Evolutionary conservation across 495 filamentous ascomycete species (phyloP).

Genomic region (Aspergillus leporis): DNA sequence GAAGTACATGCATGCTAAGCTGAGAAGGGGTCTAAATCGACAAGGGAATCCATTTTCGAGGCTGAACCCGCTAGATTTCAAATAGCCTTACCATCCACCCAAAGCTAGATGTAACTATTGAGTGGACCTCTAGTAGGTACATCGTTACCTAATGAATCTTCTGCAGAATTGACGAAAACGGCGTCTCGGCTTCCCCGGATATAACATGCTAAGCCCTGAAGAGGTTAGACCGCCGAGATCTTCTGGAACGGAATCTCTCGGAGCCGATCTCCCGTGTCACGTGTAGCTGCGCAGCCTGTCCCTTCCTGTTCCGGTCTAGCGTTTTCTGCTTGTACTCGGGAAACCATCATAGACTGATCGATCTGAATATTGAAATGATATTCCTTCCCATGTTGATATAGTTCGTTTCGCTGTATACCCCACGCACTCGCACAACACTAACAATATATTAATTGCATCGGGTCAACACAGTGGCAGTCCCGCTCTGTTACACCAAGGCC

Average conservation of each 20-base stretch:
- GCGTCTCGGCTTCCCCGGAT: neutral
- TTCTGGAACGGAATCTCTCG: slow-evolving; percentile 8
- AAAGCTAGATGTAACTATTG: too few species aligned
- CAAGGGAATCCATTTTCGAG: too few species aligned
- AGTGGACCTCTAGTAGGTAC: too few species aligned
- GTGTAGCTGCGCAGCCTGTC: neutral
- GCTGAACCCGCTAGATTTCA: too few species aligned
- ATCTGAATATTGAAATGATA: neutral
- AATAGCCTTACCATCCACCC: too few species aligned
- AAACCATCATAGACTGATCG: neutral
- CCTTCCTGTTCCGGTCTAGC: neutral
- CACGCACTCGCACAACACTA: neutral
- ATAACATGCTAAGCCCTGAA: neutral
- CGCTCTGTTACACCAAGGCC: neutral
- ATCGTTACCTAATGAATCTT: neutral
- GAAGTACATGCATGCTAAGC: too few species aligned
- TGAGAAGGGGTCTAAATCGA: neutral
- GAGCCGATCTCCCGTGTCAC: slow-evolving; percentile 14
- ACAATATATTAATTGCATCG: too few species aligned
- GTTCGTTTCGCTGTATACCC: neutral
- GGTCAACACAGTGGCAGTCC: neutral
- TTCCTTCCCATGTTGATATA: neutral
- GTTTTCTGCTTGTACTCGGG: neutral
- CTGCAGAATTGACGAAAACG: slow-evolving; percentile 2
- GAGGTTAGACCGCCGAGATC: neutral